Evolutionary conservation across 768 basidiomycete species (phyloP).

Genomic region (Sporobolomyces roseus): DNA sequence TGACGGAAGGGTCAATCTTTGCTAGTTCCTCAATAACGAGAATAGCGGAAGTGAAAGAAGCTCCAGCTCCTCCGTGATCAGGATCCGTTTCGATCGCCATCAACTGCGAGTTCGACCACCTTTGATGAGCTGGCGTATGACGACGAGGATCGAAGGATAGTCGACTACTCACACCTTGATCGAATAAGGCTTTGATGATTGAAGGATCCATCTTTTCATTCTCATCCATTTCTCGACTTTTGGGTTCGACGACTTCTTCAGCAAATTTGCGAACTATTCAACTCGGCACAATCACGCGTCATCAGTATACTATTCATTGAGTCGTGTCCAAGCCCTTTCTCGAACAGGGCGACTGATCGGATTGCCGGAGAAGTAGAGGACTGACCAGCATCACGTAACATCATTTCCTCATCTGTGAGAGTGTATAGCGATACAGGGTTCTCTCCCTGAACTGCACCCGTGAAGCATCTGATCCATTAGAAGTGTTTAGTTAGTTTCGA

Average conservation of each 20-base stretch:
- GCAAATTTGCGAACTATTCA: conserved; percentile 77
- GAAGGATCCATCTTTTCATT: conserved; percentile 86
- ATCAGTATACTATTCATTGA: too few species aligned
- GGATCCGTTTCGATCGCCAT: conserved; percentile 94
- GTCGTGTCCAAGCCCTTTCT: too few species aligned
- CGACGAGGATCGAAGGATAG: background rate
- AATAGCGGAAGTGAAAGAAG: conserved; percentile 89
- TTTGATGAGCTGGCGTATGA: background rate
- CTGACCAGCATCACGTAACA: conserved; percentile 85
- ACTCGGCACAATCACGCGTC: too few species aligned
- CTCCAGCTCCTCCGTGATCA: conserved; percentile 79
- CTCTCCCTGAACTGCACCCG: conserved; percentile 22
- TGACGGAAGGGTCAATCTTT: conserved; percentile 90
- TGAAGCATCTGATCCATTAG: conserved; percentile 8
- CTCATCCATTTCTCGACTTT: conserved; percentile 97
- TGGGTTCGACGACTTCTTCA: conserved; percentile 79
- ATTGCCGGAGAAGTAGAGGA: conserved; percentile 19
- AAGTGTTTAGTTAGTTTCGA: background rate
- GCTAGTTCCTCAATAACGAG: conserved; percentile 97
- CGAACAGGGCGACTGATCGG: too few species aligned
- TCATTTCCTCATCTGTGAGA: conserved; percentile 90
- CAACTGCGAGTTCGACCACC: conserved; percentile 55
- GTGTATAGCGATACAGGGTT: conserved; percentile 60
- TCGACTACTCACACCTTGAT: conserved; percentile 71
- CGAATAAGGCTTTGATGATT: conserved; percentile 82